Conservation (phyloP, 371 early-diverging fungal species). For the Mucor sp. region DNA sequence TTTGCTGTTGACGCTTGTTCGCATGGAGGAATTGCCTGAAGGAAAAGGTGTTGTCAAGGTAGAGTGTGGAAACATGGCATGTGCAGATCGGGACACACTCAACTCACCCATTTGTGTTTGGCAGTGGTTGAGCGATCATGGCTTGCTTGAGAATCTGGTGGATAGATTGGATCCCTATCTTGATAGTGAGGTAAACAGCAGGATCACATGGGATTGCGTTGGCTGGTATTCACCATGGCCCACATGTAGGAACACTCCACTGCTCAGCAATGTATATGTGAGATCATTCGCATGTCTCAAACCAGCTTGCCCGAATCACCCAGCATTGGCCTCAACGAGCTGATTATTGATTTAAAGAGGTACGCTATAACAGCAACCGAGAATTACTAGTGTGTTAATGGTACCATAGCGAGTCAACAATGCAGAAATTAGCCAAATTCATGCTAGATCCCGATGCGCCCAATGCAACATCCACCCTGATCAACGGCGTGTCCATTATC, state of each 20-base stretch:
- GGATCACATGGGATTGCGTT: neutral
- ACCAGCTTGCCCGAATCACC: slow-evolving; percentile 71
- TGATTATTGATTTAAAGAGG: slow-evolving; percentile 83
- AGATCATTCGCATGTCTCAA: slow-evolving; percentile 89
- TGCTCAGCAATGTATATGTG: slow-evolving; percentile 88
- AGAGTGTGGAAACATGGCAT: neutral
- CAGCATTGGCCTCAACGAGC: slow-evolving; percentile 68
- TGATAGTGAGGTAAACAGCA: slow-evolving; percentile 66
- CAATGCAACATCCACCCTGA: slow-evolving; percentile 77
- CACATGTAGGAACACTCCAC: slow-evolving; percentile 75
- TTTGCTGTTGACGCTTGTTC: slow-evolving; percentile 86
- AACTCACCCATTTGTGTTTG: neutral
- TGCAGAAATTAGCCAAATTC: slow-evolving; percentile 73
- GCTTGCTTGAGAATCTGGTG: slow-evolving; percentile 77
- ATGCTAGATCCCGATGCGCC: slow-evolving; percentile 85
- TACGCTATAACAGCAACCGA: slow-evolving; percentile 18
- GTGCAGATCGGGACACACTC: neutral
- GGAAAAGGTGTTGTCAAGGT: slow-evolving; percentile 82
- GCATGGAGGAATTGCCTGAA: slow-evolving; percentile 86
- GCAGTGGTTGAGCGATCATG: slow-evolving; percentile 84
- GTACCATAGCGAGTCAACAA: slow-evolving; percentile 53
- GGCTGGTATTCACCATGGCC: neutral
- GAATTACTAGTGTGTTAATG: neutral
- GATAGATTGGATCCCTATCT: slow-evolving; percentile 78
- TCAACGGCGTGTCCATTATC: slow-evolving; percentile 89